Base-by-base conservation (phyloP, 1,284 basidiomycete genomes). In the Apiotrichum sp. region DNA sequence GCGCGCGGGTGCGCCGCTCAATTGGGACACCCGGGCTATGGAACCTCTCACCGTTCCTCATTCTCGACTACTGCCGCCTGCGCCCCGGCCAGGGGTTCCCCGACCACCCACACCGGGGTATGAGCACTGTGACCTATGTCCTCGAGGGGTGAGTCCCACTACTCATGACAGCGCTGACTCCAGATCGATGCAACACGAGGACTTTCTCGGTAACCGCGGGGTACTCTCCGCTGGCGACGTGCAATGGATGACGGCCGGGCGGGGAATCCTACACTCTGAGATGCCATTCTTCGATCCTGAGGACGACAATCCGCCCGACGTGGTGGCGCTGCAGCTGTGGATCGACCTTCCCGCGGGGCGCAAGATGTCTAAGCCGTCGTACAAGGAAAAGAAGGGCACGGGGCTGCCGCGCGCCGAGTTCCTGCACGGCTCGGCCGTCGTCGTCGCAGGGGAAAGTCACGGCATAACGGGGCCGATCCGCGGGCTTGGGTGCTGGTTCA, bases 231-330 rank as follows among this genome's bases (percentile, higher is more conserved):
- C 86, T 4, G 93, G 93, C 7, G 92, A 90, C 55, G 85, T 95
- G 3, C 93, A 96, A 69, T 96, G 91, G 89, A 96, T 96, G 92
- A 87, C 85, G 67, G 92, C 91, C 10, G 89, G 88, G 7, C 66
- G 69, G 54, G 80, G 78, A 6, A 68, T 74, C 67, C 86, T 92
- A 55, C 89, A 92, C 66, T 86, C 87, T 4, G 89, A 82, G 76
- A 96, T 97, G 89, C 93, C 95, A 3, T 79, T 90, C 4, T 86
- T 88, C 62, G 83, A 78, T 77, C 88, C 71, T 81, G 47, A 44
- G 3, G 22, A 22, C 22, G 22, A 22, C 22, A 67, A 68, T 47
- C 57, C 50, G 11, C 63, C 48, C 10, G 45, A 50, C 32, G 56
- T 60, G 13, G 81, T 68, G 35, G 93, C 91, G 6, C 79, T 98